Percentiles rank a stretch among this genome's conserved stretches.
phyloP scores from a whole-genome alignment of 2,329 filamentous ascomycete genomes.

The Colletotrichum spaethianum region DNA sequence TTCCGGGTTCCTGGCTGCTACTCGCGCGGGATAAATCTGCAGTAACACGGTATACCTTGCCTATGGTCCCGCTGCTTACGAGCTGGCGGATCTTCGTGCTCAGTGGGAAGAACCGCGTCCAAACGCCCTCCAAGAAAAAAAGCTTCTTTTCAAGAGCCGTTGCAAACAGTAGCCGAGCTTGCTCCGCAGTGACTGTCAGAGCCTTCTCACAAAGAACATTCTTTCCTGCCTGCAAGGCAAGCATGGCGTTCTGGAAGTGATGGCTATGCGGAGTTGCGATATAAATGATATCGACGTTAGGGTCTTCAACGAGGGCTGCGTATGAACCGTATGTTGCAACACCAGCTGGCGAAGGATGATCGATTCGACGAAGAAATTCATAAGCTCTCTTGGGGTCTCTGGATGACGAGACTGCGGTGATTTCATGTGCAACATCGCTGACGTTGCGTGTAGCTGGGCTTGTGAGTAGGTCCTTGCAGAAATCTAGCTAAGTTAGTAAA shows the following conservation, averaged over 20 bases:
- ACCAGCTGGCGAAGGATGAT: constrained; percentile 74
- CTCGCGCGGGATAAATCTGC: constrained; percentile 74
- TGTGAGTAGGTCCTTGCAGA: constrained; percentile 83
- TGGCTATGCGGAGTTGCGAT: constrained; percentile 93
- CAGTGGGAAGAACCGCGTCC: constrained; percentile 90
- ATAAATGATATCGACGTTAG: constrained; percentile 87
- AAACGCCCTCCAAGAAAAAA: constrained; percentile 89
- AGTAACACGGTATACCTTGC: constrained; percentile 71
- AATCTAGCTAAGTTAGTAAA: constrained; percentile 57
- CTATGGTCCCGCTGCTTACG: constrained; percentile 67
- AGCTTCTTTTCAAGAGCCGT: constrained; percentile 80
- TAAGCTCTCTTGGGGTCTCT: constrained; percentile 84
- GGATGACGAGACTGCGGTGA: constrained; percentile 81
- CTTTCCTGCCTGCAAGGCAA: constrained; percentile 85
- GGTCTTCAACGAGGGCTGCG: constrained; percentile 82
- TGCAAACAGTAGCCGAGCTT: constrained; percentile 80
- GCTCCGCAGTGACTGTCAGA: constrained; percentile 85
- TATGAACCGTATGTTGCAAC: constrained; percentile 86
- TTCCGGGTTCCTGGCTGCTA: constrained; percentile 70
- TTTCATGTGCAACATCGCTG: constrained; percentile 80
- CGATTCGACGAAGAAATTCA: constrained; percentile 84
- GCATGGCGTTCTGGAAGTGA: constrained; percentile 91
- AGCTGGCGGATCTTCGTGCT: constrained; percentile 82
- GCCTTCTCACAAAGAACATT: constrained; percentile 93
- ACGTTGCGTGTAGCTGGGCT: constrained; percentile 79